Base-by-base conservation (phyloP, 148 eudicot genomes). In the Spergularia marina region DNA sequence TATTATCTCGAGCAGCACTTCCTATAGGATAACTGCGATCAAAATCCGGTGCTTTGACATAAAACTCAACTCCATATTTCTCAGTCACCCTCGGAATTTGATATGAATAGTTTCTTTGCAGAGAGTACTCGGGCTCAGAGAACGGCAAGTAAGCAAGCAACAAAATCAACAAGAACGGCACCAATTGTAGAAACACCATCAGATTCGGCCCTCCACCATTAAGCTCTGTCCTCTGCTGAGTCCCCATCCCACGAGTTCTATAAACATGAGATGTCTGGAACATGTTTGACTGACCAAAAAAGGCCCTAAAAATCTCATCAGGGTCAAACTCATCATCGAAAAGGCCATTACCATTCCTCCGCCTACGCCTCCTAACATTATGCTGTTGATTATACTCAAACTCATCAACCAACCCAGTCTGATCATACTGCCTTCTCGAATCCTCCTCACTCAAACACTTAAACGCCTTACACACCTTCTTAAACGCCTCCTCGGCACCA, bases 401-500 rank as follows among this genome's bases (percentile, higher is more conserved):
- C 18, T 89, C 99, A 62, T 90, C 99, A 74, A 88, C 97, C 71
- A 89, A 81, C 34, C 99, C 92, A 12, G 87, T 87, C 36, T 92
- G 92, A 81, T 95, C 99, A 66, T 95, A 95, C 72, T 90, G 92
- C 82, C 92, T 83, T 90, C 99, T 86, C 1, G 94, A 85, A 34
- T 86, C 89, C 69, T 84, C 97, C 81, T 85, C 89, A 74, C 99
- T 95, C 90, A 95, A 85, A 73, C 99, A 95, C 87, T 92, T 90
- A 69, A 95, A 95, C 10, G 99, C 97, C 87, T 84, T 89, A 53
- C 87, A 83, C 36, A 95, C 97, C 78, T 88, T 87, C 92, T 95
- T 95, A 82, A 95, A 95, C 3, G 99, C 99, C 74, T 95, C 97
- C 80, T 95, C 99, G 2, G 99, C 88, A 52, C 96, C 99, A 2